Evolutionary conservation across 352 stramenopile species (phyloP).

Genomic region (Globisporangium alternatum): DNA sequence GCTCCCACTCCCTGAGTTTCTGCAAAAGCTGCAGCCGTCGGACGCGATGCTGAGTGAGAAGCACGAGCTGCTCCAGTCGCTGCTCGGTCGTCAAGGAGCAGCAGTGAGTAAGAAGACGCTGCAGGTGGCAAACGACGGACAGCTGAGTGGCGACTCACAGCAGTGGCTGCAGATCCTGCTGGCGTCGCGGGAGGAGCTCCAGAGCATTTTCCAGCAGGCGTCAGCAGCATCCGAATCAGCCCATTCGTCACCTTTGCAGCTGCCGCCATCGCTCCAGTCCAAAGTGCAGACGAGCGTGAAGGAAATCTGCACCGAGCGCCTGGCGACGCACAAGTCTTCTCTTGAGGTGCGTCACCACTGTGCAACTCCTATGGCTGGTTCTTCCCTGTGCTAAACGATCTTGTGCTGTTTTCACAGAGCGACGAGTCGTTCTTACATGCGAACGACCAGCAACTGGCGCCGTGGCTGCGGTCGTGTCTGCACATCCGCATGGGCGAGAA

Average conservation of each 20-base stretch:
- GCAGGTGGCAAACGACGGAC: constrained; percentile 28
- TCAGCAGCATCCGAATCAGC: constrained; percentile 12
- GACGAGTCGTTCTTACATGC: constrained; percentile 46
- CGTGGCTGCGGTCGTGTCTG: constrained; percentile 63
- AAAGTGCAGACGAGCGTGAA: constrained; percentile 20
- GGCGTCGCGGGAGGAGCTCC: constrained; percentile 41
- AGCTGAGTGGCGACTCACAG: constrained; percentile 27
- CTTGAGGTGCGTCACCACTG: constrained; percentile 21
- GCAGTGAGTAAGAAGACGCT: constrained; percentile 28
- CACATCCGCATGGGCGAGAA: constrained; percentile 75
- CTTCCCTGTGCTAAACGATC: not conserved
- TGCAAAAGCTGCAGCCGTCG: constrained; percentile 32
- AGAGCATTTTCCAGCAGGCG: constrained; percentile 34
- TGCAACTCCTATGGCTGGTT: not conserved
- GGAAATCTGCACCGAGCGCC: constrained; percentile 8
- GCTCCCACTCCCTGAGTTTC: constrained; percentile 29
- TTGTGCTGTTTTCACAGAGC: constrained; percentile 23
- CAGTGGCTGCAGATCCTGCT: constrained; percentile 61
- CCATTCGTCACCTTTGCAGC: constrained; percentile 10
- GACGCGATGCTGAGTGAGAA: constrained; percentile 36
- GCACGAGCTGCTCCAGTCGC: constrained; percentile 29
- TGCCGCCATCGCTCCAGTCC: constrained; percentile 27
- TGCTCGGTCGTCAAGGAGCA: constrained; percentile 13
- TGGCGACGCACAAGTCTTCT: constrained; percentile 21
- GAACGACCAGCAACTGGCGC: constrained; percentile 47